These are phyloP conservation scores for Coelastrella sp. DNA, from an alignment of 139 green algal genomes.

Conservation along the genomic window DNA sequence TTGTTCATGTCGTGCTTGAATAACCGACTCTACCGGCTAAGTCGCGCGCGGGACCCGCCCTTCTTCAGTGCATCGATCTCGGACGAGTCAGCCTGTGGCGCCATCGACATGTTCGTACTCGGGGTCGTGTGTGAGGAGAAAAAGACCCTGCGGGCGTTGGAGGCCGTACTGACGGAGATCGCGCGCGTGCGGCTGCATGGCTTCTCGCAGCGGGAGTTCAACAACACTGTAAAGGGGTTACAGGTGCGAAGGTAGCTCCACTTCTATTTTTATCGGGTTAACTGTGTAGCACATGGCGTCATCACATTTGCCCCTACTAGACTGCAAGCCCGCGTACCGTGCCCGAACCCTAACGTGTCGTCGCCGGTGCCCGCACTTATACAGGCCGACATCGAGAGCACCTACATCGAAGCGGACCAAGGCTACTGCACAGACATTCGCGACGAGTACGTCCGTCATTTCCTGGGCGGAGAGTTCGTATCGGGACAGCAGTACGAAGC, in stretches of 20 bases:
- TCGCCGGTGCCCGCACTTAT: too few species aligned
- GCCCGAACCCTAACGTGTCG: too few species aligned
- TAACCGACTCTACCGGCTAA: constrained; percentile 83
- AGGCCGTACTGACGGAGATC: constrained; percentile 81
- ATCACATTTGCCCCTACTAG: too few species aligned
- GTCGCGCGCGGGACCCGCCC: constrained; percentile 68
- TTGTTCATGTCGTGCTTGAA: constrained; percentile 82
- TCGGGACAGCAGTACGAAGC: constrained; percentile 79
- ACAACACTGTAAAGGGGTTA: constrained; percentile 18
- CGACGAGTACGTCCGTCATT: constrained; percentile 86
- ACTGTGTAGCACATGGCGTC: too few species aligned
- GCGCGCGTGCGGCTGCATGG: constrained; percentile 82
- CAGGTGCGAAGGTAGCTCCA: neutral
- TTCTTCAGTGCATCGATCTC: constrained; percentile 71
- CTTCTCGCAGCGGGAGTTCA: constrained; percentile 67
- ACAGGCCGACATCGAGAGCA: constrained; percentile 75
- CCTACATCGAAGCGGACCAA: constrained; percentile 86
- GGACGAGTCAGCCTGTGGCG: constrained; percentile 63
- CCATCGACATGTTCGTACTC: constrained; percentile 60
- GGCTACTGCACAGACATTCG: constrained; percentile 70
- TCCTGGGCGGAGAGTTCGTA: constrained; percentile 76
- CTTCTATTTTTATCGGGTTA: neutral
- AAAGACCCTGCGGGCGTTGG: constrained; percentile 48
- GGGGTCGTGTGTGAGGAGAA: constrained; percentile 52
- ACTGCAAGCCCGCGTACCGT: too few species aligned